A percentile compares a stretch with the other conserved stretches of the same genome.
phyloP scores from a whole-genome alignment of 768 basidiomycete genomes.

The Phlebiopsis flavidoalba region DNA sequence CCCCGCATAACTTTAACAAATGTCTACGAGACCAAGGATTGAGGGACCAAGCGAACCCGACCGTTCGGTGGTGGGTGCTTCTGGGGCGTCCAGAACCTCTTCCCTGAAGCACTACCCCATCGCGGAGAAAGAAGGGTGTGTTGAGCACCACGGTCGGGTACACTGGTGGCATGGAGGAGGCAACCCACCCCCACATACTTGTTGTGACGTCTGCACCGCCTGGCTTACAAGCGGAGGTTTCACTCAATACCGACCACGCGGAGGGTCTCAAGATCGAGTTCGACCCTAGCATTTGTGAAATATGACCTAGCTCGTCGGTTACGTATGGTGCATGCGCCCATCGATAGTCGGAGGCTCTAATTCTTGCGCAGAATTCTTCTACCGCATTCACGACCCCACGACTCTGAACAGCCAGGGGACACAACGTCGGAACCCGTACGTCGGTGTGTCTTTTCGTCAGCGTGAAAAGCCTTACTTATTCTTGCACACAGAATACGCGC shows the following conservation, averaged over 20 bases:
- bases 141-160: conserved; percentile 73
- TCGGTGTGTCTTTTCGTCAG: conserved; percentile 9
- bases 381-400: conserved; percentile 91
- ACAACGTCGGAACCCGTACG: conserved; percentile 73
- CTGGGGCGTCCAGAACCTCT: conserved; percentile 85
- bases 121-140: conserved; percentile 65
- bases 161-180: conserved; percentile 60
- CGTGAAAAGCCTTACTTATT: neutral
- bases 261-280: conserved; percentile 86
- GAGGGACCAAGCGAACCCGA: conserved; percentile 46
- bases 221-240: conserved; percentile 59
- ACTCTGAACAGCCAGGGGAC: conserved; percentile 75
- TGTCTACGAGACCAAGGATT: conserved; percentile 24
- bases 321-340: conserved; percentile 25
- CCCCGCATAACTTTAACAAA: neutral
- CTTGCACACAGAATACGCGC: conserved; percentile 68
- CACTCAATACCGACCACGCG: conserved; percentile 79
- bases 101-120: conserved; percentile 74
- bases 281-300: conserved; percentile 64
- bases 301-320: conserved; percentile 89
- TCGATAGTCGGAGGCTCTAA: neutral
- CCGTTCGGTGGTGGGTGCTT: conserved; percentile 69
- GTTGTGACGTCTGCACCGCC: conserved; percentile 30
- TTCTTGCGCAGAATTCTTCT: conserved; percentile 72
- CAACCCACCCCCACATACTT: conserved; percentile 55